Conservation (phyloP, 306 rosid genomes). For the Inga oerstediana region DNA sequence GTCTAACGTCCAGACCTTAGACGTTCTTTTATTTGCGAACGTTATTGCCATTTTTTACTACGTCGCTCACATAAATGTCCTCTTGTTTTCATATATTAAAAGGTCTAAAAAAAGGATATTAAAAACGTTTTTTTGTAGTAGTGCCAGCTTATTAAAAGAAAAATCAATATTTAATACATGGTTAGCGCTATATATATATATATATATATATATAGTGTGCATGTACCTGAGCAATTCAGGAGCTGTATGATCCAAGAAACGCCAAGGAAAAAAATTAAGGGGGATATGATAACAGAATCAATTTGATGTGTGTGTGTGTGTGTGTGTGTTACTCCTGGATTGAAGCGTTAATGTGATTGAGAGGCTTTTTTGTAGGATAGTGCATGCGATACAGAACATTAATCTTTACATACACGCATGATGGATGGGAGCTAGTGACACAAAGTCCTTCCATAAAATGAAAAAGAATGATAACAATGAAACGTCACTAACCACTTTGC, state of each 20-base stretch:
- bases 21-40: too few species aligned
- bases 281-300: not conserved
- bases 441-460: not conserved
- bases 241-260: not conserved
- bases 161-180: not conserved
- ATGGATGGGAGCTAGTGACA: too few species aligned
- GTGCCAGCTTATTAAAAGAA: not conserved
- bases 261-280: not conserved
- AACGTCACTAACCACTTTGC: constrained; percentile 31
- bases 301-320: not conserved
- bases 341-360: not conserved
- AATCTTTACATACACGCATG: constrained; percentile 5
- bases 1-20: too few species aligned
- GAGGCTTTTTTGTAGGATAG: not conserved
- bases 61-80: too few species aligned
- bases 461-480: constrained; percentile 2
- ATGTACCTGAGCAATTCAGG: not conserved
- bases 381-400: not conserved
- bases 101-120: too few species aligned
- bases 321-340: not conserved
- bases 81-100: too few species aligned
- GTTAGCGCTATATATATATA: not conserved
- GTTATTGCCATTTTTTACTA: too few species aligned
- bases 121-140: too few species aligned
- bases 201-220: not conserved